These are phyloP conservation scores for Puccinia novopanici DNA, from an alignment of 1,284 basidiomycete genomes.

Conservation along the genomic window DNA sequence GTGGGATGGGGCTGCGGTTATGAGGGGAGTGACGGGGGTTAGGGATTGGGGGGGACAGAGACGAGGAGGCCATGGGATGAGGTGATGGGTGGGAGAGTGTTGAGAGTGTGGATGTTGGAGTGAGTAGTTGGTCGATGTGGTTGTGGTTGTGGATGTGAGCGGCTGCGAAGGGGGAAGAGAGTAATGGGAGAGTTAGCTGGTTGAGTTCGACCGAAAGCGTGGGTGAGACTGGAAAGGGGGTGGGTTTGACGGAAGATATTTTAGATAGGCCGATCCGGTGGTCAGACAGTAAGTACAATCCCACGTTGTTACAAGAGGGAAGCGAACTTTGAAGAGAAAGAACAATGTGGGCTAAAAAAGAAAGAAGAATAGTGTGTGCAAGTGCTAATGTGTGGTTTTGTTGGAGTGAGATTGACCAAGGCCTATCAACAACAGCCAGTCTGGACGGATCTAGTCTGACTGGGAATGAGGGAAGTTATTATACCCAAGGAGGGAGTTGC, in stretches of 20 bases:
- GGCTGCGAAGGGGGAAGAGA: neutral
- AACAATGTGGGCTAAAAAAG: too few species aligned
- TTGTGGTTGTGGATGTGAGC: neutral
- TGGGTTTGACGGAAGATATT: neutral
- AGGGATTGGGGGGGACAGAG: neutral
- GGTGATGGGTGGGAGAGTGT: slow-evolving; percentile 6
- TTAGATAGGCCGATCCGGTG: neutral
- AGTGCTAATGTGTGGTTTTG: neutral
- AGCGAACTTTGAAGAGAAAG: too few species aligned
- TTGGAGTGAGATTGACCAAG: neutral
- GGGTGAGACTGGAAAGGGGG: neutral
- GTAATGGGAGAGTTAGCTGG: neutral
- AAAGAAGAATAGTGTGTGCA: neutral
- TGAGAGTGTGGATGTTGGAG: neutral
- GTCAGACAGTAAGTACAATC: neutral
- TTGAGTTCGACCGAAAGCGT: neutral
- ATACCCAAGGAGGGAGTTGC: neutral
- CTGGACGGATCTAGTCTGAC: neutral
- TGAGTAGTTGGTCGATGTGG: neutral
- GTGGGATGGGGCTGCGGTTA: neutral
- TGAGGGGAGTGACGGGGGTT: neutral
- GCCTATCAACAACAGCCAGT: slow-evolving; percentile 1
- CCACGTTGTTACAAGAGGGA: too few species aligned
- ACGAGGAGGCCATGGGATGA: neutral
- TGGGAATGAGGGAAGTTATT: neutral